Evolutionary conservation across 1,284 basidiomycete genomes (phyloP), one percentile per base, ranked within the genome.

Genomic region (Malassezia sympodialis): DNA sequence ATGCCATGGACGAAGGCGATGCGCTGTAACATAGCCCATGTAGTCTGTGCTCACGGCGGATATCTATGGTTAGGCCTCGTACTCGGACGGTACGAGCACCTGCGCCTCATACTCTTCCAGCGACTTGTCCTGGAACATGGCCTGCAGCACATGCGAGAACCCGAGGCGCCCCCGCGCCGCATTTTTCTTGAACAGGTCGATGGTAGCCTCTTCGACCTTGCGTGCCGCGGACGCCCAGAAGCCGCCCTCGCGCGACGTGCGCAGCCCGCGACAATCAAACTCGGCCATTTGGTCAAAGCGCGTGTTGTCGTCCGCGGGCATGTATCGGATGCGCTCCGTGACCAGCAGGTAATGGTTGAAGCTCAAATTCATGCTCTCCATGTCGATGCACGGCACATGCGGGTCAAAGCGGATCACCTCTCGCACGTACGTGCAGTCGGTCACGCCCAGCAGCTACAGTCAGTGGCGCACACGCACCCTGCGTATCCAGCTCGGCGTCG

Each of bases 401-500:
- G 55, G 55, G 40, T 57, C 45, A 30, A 48, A 34, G 3, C 31
- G 46, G 50, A 57, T 49, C 7, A 30, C 24, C 21, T 57, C 55
- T 7, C 37, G 43, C 24, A 47, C 50, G 21, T 52, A 57, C 5
- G 44, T 41, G 12, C 17, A 31, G 27, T 46, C 55, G 2, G 35
- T 24, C 12, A 49, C 23, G 3, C 50, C 50, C 3, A 57, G 19
- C 12, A 57, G 39, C 34, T 42, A 21, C 23, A 21, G 32, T 51
- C 14, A 51, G 49, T n/a, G 10, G 6, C 26, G 8, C 19, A 28
- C 8, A 48, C 55, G 24, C 19, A 57, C 55, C 39, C 21, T 46
- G 12, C 42, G 37, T 26, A 55, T 53, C 59, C 59, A 60, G 11
- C 39, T 19, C 19, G 59, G 59, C 46, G 49, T 41, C 14, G 27